A percentile compares a stretch with the other conserved stretches of the same genome.
phyloP scores from a whole-genome alignment of 106 monocot genomes.

The Dendrobium chrysotoxum region DNA sequence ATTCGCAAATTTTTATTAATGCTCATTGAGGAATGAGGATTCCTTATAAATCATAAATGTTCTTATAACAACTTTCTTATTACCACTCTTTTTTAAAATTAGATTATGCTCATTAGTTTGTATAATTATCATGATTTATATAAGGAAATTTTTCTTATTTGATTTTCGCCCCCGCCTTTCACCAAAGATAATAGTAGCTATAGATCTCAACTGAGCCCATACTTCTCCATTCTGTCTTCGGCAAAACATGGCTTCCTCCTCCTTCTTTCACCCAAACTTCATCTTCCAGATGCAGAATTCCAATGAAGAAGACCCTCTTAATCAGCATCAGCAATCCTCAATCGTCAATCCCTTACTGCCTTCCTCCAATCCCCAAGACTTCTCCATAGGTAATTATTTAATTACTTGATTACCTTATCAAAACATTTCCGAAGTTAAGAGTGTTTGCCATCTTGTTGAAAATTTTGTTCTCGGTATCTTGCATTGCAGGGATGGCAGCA shows the following conservation, averaged over 20 bases:
- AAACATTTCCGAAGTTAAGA: background rate
- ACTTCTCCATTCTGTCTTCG: background rate
- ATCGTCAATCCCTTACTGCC: background rate
- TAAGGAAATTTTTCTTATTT: no score
- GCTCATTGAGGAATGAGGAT: no score
- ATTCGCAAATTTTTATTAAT: no score
- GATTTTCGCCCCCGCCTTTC: background rate
- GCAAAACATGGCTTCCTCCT: background rate
- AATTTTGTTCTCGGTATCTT: background rate
- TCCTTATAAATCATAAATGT: no score
- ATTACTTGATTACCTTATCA: background rate
- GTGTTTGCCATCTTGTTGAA: background rate
- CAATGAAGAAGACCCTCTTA: background rate
- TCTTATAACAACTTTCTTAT: no score
- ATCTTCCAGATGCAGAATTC: conserved; percentile 53
- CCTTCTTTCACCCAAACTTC: conserved; percentile 10
- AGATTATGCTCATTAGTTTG: no score
- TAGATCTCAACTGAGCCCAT: background rate
- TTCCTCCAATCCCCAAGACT: background rate
- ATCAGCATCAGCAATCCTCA: background rate
- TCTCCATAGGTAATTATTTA: background rate
- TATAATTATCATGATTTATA: no score
- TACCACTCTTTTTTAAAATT: no score
- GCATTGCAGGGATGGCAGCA: conserved; percentile 36
- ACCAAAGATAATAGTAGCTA: background rate